Base-by-base conservation (phyloP, 192 early-diverging fungal species). In the Mortierella antarctica region DNA sequence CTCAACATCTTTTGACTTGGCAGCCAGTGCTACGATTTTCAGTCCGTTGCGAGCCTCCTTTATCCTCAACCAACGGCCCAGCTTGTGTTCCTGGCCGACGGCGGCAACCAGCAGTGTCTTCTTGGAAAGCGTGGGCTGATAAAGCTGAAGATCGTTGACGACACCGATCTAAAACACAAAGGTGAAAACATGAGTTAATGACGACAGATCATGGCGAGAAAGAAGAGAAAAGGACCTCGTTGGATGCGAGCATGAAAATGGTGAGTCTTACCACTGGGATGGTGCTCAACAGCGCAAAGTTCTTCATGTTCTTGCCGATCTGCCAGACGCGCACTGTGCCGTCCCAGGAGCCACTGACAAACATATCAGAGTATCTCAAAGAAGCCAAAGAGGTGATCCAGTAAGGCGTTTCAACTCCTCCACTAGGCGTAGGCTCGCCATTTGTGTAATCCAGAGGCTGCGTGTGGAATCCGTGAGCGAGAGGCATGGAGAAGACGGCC, bases 311-410 rank as follows among this genome's bases (percentile, higher is more conserved):
- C 18, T 84, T 85, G 6, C 76, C 87, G 54, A 98, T 57, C 71
- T 94, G 93, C 97, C 98, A 99, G 50, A 98, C 72, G 8, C 94
- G 88, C 15, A 99, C 83, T 50, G 87, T 88, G 5, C 96, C 97
- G 75, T 98, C 96, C 74, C 90, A 93, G 40, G 95, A 94, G 7
- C 92, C 98, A 23, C 93, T 92, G 14, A 93, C 92, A 86, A 99
- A 96, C 65, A 98, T 57, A 65, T 99, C 96, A 8, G 96, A 92
- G 83, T 94, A 96, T 54, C 88, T 90, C 45, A 98, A 82, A 0
- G 91, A 83, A 7, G 96, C 94, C 41, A 99, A 70, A 1, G 96
- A 83, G 20, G 94, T 96, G 83, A 99, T 97, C 94, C 95, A 97
- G 76, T 88, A 87, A 57, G 91, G 87, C 18, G 75, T 83, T 53